Conservation (phyloP, 345 rosid genomes). For the Syzygium grande region DNA sequence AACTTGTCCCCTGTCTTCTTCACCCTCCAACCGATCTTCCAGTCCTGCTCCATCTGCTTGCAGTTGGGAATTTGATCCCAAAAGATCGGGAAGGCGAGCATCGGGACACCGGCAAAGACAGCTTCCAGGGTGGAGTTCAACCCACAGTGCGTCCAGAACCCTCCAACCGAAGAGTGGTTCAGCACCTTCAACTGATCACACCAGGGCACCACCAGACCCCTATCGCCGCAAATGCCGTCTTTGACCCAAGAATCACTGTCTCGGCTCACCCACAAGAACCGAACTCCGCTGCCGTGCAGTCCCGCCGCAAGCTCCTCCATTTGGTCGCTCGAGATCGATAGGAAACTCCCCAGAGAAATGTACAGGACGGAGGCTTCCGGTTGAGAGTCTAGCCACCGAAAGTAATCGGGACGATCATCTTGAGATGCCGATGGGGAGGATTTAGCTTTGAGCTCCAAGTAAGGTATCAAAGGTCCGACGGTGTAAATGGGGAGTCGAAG, state of each 20-base stretch:
- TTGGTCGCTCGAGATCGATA: constrained; percentile 19
- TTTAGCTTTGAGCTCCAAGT: constrained; percentile 1
- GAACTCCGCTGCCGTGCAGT: constrained; percentile 13
- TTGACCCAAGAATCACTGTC: background rate
- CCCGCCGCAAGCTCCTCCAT: constrained; percentile 30
- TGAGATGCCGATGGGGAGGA: background rate
- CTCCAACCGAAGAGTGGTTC: constrained; percentile 16
- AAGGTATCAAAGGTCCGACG: constrained; percentile 40
- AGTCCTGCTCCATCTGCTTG: constrained; percentile 11
- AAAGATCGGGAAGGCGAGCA: constrained; percentile 14
- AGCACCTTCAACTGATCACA: constrained; percentile 42
- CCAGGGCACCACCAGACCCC: constrained; percentile 39
- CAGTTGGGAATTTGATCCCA: constrained; percentile 16
- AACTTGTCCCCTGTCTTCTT: background rate
- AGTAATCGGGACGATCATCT: background rate
- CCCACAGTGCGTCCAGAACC: constrained; percentile 31
- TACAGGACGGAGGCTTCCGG: constrained; percentile 24
- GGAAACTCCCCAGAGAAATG: constrained; percentile 33
- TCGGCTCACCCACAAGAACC: constrained; percentile 29
- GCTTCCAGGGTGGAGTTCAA: constrained; percentile 21
- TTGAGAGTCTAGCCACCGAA: constrained; percentile 30
- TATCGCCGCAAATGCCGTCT: background rate
- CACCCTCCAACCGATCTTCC: constrained; percentile 21
- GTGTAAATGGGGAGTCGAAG: constrained; percentile 11
- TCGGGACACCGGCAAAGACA: constrained; percentile 11